Evolutionary conservation across 139 green algal species (phyloP), one percentile per base, ranked within the genome.

Genomic region (Dunaliella primolecta): DNA sequence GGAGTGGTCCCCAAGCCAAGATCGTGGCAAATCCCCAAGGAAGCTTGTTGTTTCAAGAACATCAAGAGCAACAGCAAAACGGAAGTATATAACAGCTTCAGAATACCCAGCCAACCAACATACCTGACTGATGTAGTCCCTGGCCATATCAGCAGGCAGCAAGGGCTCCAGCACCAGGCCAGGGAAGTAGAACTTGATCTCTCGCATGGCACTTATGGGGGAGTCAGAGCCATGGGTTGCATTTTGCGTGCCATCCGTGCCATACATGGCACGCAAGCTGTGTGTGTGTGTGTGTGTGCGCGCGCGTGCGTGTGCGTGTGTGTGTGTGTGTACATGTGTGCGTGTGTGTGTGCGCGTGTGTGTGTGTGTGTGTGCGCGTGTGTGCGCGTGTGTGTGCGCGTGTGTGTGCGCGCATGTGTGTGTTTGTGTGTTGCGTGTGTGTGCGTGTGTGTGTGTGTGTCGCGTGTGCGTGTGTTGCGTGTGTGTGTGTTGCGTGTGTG

Each of bases 141-240:
- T 83, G 30, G 90, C 86, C 0, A 32, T 27, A 0, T 36, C 80
- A 21, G 74, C 72, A 29, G 87, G 78, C 20, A 81, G 30, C 27
- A 89, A 29, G 0, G 81, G 83, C 64, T 89, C 84, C 2, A 90
- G 79, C 24, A 86, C 36, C 32, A 93, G 82, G 2, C 23, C 7
- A 24, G 95, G 94, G 86, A 97, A 98, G 91, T 91, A 95, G 88
- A 98, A 98, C 83, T 91, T 90, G 81, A 96, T 94, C 83, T 98
- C 95, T 2, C 94, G 89, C 24, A 71, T 57, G 2, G 95, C 95
- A 36, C 78, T 92, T n/a, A 64, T 75, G 0, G 87, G 84, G 24
- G 90, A 94, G 89, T 98, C 95, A 37, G 90, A 94, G 79, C 95
- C 95, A 81, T 98, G 95, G 0, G 86, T 90, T 30, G 94, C 94